These are phyloP conservation scores for Neovahlkampfia damariscottae DNA, from an alignment of 78 protist species.

Conservation along the genomic window DNA sequence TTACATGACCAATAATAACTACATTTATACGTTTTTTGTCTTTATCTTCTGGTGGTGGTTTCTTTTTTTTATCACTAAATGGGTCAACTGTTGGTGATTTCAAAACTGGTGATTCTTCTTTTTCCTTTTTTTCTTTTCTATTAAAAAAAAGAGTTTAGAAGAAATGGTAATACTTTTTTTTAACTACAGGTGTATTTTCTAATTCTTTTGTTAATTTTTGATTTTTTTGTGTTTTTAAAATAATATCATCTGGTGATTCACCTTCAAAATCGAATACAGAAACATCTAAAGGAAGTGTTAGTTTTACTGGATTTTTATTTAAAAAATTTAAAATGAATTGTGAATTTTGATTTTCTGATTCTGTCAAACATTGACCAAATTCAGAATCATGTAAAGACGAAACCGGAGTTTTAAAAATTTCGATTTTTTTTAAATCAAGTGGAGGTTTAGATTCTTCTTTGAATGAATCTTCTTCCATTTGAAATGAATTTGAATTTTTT, in stretches of 20 bases:
- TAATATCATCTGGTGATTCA: neutral
- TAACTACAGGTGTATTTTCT: neutral
- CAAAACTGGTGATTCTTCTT: neutral
- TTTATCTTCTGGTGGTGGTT: neutral
- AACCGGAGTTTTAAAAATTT: neutral
- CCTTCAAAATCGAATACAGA: neutral
- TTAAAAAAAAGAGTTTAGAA: no score
- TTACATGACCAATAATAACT: constrained; percentile 28
- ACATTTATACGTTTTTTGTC: neutral
- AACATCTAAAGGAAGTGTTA: neutral
- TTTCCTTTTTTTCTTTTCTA: neutral
- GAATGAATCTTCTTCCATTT: neutral
- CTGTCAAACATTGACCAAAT: neutral
- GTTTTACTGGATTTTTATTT: neutral
- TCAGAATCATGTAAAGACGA: neutral
- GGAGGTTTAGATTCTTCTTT: neutral
- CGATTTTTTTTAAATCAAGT: neutral
- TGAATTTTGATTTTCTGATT: neutral
- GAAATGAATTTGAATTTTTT: neutral
- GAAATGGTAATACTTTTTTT: no score
- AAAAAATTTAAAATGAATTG: neutral
- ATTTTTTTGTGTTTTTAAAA: neutral
- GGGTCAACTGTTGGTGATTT: neutral
- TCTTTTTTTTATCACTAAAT: neutral
- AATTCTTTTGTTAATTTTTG: neutral